Evolutionary conservation across 1,284 basidiomycete genomes (phyloP).

Genomic region (Xerocomus minutiporus): DNA sequence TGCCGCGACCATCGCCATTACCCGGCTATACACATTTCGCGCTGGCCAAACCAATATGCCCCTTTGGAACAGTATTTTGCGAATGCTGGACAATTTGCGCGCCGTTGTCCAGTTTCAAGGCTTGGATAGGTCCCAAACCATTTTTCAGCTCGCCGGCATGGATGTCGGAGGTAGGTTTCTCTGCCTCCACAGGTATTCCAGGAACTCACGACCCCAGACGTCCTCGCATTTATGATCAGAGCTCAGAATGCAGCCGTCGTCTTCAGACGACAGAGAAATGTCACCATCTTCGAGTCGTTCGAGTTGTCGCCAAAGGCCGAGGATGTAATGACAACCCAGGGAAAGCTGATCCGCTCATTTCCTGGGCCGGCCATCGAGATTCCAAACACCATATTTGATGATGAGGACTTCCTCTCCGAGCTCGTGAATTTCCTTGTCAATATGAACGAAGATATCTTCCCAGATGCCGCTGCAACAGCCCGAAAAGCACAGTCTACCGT

Average conservation of each 20-base stretch:
- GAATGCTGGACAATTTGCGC: background rate
- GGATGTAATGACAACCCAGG: slow-evolving; percentile 17
- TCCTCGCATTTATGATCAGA: slow-evolving; percentile 27
- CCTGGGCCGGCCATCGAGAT: slow-evolving; percentile 32
- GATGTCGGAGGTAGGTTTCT: slow-evolving; percentile 7
- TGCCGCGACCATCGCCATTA: background rate
- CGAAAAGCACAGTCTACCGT: slow-evolving; percentile 23
- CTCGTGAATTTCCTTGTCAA: slow-evolving; percentile 26
- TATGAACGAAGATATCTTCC: slow-evolving; percentile 22
- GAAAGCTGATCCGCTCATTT: slow-evolving; percentile 33
- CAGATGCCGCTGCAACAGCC: slow-evolving; percentile 7
- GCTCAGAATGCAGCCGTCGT: slow-evolving; percentile 18
- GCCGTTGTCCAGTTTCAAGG: background rate
- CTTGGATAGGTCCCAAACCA: background rate
- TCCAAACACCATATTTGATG: slow-evolving; percentile 12
- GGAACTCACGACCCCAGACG: slow-evolving; percentile 9
- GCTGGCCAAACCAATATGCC: background rate
- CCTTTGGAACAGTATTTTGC: background rate
- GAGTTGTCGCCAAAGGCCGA: background rate
- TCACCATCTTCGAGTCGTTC: slow-evolving; percentile 33
- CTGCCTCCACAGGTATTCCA: too few species aligned
- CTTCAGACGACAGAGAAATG: slow-evolving; percentile 19
- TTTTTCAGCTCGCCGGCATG: slow-evolving; percentile 1
- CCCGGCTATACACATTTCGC: too few species aligned
- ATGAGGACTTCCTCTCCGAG: slow-evolving; percentile 21